phyloP scores from a whole-genome alignment of 2,329 filamentous ascomycete species.

The Thelonectria olida region DNA sequence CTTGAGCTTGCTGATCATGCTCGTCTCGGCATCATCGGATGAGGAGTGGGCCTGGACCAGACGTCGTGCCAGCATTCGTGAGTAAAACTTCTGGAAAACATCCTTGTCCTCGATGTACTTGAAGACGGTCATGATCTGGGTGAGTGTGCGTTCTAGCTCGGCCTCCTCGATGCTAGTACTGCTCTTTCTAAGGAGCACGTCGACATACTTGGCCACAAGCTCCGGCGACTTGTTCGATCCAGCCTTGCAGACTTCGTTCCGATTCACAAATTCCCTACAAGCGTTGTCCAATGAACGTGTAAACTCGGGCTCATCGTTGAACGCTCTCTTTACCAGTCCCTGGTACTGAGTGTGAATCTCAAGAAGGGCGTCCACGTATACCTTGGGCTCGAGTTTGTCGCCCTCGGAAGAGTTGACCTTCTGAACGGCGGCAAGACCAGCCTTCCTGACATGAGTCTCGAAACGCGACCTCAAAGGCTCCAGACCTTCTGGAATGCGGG shows the following conservation, averaged over 20 bases:
- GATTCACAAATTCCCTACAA: conserved; percentile 97
- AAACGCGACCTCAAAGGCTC: conserved; percentile 89
- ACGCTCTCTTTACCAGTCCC: conserved; percentile 88
- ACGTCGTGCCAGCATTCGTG: conserved; percentile 92
- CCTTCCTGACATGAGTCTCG: conserved; percentile 91
- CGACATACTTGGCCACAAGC: conserved; percentile 93
- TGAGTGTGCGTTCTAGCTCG: conserved; percentile 87
- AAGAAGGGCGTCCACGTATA: conserved; percentile 93
- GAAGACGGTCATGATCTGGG: conserved; percentile 98
- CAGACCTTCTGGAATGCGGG: conserved; percentile 88
- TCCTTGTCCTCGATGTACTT: conserved; percentile 99
- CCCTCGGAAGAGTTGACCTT: conserved; percentile 88
- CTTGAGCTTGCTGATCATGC: conserved; percentile 99
- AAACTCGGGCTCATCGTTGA: conserved; percentile 95
- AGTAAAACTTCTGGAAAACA: conserved; percentile 99
- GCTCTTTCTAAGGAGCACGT: conserved; percentile 91
- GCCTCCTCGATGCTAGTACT: conserved; percentile 92
- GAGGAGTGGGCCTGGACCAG: conserved; percentile 95
- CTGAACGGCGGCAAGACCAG: conserved; percentile 86
- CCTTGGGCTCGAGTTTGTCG: conserved; percentile 92
- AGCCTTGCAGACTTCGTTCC: conserved; percentile 94
- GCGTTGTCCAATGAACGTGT: conserved; percentile 96
- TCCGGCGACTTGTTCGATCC: conserved; percentile 95
- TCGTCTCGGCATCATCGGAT: conserved; percentile 96
- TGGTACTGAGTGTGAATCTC: conserved; percentile 96